phyloP scores from a whole-genome alignment of 768 basidiomycete genomes.

The Tulasnella sp. region DNA sequence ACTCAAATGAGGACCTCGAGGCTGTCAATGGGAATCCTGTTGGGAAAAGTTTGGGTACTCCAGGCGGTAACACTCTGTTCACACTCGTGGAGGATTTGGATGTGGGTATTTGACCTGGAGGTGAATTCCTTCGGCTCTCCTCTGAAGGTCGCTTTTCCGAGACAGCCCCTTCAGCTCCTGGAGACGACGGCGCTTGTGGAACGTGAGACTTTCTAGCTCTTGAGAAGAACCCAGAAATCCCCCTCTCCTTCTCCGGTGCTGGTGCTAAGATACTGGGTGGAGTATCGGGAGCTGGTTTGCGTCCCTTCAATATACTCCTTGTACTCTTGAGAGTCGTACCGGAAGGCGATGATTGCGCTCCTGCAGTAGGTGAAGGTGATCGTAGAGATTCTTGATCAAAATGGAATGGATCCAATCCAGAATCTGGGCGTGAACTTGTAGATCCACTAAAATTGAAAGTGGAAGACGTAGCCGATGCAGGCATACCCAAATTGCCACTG shows the following conservation, averaged over 20 bases:
- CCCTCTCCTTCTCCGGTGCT: too few relatives aligned
- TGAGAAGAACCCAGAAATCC: too few relatives aligned
- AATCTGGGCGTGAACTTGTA: conserved; percentile 30
- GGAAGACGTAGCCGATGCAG: conserved; percentile 22
- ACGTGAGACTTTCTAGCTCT: too few relatives aligned
- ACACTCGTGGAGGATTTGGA: too few relatives aligned
- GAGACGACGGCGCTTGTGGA: too few relatives aligned
- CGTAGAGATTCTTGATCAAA: conserved; percentile 59
- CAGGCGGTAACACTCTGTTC: too few relatives aligned
- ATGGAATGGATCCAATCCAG: conserved; percentile 37
- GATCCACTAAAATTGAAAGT: not conserved
- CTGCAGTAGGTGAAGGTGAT: not conserved
- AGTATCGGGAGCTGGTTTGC: not conserved
- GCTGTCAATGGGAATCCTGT: conserved; percentile 8
- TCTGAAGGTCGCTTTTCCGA: too few relatives aligned
- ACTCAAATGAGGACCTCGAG: conserved; percentile 8
- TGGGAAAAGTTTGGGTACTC: not conserved
- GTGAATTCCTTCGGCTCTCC: not conserved
- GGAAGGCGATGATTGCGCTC: not conserved
- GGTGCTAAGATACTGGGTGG: too few relatives aligned
- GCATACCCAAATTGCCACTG: conserved; percentile 25
- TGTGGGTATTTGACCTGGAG: not conserved
- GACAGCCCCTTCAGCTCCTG: too few relatives aligned
- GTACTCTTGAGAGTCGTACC: conserved; percentile 8
- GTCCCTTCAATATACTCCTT: conserved; percentile 3